phyloP scores from a whole-genome alignment of 441 rosid species.

The Populus hybrid region DNA sequence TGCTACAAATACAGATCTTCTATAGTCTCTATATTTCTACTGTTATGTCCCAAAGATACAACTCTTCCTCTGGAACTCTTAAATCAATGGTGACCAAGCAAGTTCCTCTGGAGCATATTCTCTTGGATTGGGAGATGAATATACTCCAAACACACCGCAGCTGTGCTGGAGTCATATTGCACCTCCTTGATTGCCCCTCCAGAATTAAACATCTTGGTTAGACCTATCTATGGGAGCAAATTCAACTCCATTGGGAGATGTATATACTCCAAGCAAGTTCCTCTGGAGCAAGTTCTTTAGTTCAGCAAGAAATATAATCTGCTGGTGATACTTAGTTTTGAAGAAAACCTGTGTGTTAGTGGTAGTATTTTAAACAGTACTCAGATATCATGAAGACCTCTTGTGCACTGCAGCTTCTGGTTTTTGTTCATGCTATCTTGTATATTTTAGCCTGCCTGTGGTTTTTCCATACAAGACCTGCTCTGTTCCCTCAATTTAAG shows the following conservation, averaged over 20 bases:
- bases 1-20: neutral
- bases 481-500: too few relatives aligned
- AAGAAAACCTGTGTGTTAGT: too few relatives aligned
- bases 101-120: slow-evolving; percentile 18
- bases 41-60: slow-evolving; percentile 50
- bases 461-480: too few relatives aligned
- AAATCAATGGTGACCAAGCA: slow-evolving; percentile 39
- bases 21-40: slow-evolving; percentile 23
- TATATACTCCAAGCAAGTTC: too few relatives aligned
- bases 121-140: slow-evolving; percentile 41
- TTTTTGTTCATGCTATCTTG: too few relatives aligned
- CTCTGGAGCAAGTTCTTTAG: too few relatives aligned
- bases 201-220: slow-evolving; percentile 54
- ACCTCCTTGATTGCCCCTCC: slow-evolving; percentile 59
- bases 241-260: slow-evolving; percentile 21
- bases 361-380: too few relatives aligned
- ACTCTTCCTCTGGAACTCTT: slow-evolving; percentile 44
- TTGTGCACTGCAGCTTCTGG: too few relatives aligned
- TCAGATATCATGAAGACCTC: too few relatives aligned
- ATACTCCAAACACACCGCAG: slow-evolving; percentile 49
- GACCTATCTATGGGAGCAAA: slow-evolving; percentile 45
- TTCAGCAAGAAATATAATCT: too few relatives aligned
- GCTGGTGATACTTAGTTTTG: too few relatives aligned
- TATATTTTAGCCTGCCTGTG: too few relatives aligned
- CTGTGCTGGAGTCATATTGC: slow-evolving; percentile 27